Evolutionary conservation across 805 yeast genomes (phyloP), one percentile per base, ranked within the genome.

Genomic region (Metschnikowia drakensbergensis): DNA sequence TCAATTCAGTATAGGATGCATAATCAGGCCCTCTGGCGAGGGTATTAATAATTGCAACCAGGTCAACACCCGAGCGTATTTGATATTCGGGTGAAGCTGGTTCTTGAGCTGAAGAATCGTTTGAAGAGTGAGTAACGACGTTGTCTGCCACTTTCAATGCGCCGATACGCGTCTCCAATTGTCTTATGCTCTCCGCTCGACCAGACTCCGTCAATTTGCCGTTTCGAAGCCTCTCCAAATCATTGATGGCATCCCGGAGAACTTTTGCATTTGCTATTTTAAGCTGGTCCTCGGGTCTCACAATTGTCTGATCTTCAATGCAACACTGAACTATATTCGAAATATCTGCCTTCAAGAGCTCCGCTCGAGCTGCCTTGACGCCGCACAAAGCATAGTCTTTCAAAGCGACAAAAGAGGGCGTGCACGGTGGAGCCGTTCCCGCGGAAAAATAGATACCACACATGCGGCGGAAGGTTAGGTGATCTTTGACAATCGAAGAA

Each of bases 1-100:
- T 6, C 17, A 57, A 54, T 10, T 56, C 56, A 8, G 54, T 44
- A 49, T 57, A 54, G 36, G 54, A 42, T 52, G 65, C 33, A 59
- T 67, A 81, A 60, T 86, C 84, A 0, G 89, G 86, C 0, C 95
- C 95, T 60, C 94, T 69, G 4, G 76, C 69, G 1, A 77, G 60
- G 1, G 84, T 72, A 50, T 55, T 46, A 11, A 28, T 33, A 11
- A 42, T 34, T n/a, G 40, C 23, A n/a, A 11, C 28, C 17, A 26
- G 29, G 6, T 11, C n/a, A n/a, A n/a, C 29, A 37, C 26, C 39
- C 26, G 6, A n/a, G n/a, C 8, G 13, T n/a, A 8, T 7, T 29
- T 7, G 39, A n/a, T 33, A 10, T 17, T 33, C 25, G 10, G 25
- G 8, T 6, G 25, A 13, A 17, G 11, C 23, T 6, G 4, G 5